Evolutionary conservation across 192 early-diverging fungal species (phyloP).

Genomic region (Coemansia guatemalensis): DNA sequence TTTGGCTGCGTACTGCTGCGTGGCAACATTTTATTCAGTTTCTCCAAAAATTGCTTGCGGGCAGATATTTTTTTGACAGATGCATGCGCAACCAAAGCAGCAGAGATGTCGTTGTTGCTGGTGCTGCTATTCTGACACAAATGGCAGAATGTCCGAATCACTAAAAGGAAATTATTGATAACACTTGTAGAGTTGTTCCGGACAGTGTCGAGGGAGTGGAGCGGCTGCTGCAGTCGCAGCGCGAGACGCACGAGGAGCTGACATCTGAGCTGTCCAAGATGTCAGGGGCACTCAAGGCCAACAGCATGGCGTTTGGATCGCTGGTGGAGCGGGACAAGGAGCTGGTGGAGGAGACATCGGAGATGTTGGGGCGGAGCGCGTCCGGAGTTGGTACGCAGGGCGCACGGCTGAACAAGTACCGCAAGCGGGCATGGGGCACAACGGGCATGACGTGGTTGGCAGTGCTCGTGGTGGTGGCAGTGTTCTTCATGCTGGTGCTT

Average conservation of each 20-base stretch:
- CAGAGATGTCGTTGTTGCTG: too few species aligned
- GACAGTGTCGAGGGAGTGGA: slow-evolving; percentile 40
- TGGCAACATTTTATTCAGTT: too few species aligned
- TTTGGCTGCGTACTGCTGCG: too few species aligned
- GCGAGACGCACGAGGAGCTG: slow-evolving; percentile 46
- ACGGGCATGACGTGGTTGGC: slow-evolving; percentile 51
- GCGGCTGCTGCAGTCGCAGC: slow-evolving; percentile 45
- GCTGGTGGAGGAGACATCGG: slow-evolving; percentile 36
- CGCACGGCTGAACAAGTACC: slow-evolving; percentile 40
- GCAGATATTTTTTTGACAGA: too few species aligned
- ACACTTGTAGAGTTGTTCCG: slow-evolving; percentile 30
- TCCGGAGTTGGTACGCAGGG: slow-evolving; percentile 40
- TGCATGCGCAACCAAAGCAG: too few species aligned
- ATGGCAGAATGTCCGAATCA: background rate
- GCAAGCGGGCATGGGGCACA: slow-evolving; percentile 53
- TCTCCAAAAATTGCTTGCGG: too few species aligned
- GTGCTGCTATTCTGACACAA: background rate
- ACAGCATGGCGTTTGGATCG: slow-evolving; percentile 48
- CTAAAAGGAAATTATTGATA: background rate
- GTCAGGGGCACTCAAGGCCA: slow-evolving; percentile 45
- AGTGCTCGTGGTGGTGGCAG: slow-evolving; percentile 41
- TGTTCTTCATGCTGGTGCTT: slow-evolving; percentile 50
- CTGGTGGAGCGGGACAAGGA: slow-evolving; percentile 43
- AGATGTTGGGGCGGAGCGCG: slow-evolving; percentile 33
- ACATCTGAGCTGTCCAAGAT: slow-evolving; percentile 43